phyloP scores from a whole-genome alignment of 306 rosid species.

The Leucaena leucocephala region DNA sequence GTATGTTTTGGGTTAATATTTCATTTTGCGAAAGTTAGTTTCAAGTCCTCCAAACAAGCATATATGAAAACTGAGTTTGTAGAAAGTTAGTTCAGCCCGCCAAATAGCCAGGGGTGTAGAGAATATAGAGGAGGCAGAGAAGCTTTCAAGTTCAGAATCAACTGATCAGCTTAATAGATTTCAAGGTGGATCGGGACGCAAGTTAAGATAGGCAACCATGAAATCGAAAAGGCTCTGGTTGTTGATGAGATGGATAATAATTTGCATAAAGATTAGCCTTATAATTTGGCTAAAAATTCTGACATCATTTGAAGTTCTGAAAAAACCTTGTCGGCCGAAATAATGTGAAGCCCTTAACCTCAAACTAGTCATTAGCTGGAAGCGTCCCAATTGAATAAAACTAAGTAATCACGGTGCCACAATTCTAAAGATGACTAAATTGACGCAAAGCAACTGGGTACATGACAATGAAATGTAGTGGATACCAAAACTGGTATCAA shows the following conservation, averaged over 20 bases:
- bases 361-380: not conserved
- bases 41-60: too few species aligned
- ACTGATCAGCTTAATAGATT: too few species aligned
- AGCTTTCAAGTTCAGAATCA: not conserved
- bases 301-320: not conserved
- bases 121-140: not conserved
- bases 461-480: not conserved
- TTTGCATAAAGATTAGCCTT: not conserved
- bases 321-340: not conserved
- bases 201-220: not conserved
- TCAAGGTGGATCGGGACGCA: not conserved
- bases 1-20: too few species aligned
- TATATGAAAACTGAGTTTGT: too few species aligned
- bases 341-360: not conserved
- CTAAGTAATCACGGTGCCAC: too few species aligned
- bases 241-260: not conserved
- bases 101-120: too few species aligned
- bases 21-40: too few species aligned
- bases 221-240: not conserved
- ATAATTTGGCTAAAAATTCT: not conserved
- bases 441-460: not conserved
- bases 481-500: not conserved
- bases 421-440: too few species aligned
- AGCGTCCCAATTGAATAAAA: not conserved
- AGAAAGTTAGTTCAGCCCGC: too few species aligned